Evolutionary conservation across 2,329 filamentous ascomycete genomes (phyloP), one percentile per base, ranked within the genome.

Genomic region (Rutstroemia sp.): DNA sequence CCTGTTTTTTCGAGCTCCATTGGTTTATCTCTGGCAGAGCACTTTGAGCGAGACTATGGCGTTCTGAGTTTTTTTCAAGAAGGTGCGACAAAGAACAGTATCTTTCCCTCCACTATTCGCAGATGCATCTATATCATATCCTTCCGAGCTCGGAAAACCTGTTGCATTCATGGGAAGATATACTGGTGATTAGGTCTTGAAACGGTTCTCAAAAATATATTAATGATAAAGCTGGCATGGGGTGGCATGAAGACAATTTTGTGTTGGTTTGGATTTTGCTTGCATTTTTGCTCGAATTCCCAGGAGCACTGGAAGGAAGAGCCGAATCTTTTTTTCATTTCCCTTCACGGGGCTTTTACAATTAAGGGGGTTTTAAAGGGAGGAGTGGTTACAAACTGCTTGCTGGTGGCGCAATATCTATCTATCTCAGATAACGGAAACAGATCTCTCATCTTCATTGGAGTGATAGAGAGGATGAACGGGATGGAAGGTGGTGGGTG

Each of bases 31-130:
- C 51, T 51, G 47, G 53, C 48, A 58, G 54, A 44, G 61, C 61
- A 54, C 57, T 58, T 65, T 63, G 55, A 65, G 66, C 66, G 65
- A 63, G 62, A 63, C 51, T 58, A 58, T 58, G 54, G 54, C 54
- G 49, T 51, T 50, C 37, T 34, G 41, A 21, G 51, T 49, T n/a
- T 49, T 12, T 52, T 52, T 51, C 51, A 25, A 56, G 37, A n/a
- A n/a, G 27, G 54, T 49, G 49, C 49, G 49, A 46, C 12, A 45
- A 39, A 56, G 41, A 51, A 46, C 44, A 51, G 46, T 27, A 52
- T 39, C 41, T 52, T 34, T 51, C 34, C 39, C 52, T 50, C 21
- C 30, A 39, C 44, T 51, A 51, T 25, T 51, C 56, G 56, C 60
- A 59, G 60, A 49, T 58, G 57, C 60, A 59, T 62, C 62, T 58